Percentiles rank a stretch among this genome's conserved stretches.
These are phyloP conservation scores for Echinosophora koreensis DNA, from an alignment of 306 rosid species.

Conservation along the genomic window DNA sequence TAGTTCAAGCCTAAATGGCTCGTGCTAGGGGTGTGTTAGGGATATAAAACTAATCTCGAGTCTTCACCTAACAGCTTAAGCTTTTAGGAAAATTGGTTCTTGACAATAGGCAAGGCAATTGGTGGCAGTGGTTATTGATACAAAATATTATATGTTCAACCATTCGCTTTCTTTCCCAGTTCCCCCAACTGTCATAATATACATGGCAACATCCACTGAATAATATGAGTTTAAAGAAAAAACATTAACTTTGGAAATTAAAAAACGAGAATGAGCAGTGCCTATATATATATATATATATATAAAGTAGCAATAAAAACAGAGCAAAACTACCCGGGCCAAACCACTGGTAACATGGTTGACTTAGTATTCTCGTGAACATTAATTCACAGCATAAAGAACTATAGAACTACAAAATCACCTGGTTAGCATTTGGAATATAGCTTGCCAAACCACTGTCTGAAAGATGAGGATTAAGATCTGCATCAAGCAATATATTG, in stretches of 20 bases:
- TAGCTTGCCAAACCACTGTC: conserved; percentile 82
- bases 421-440: conserved; percentile 79
- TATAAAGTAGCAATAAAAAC: neutral
- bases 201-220: neutral
- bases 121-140: conserved; percentile 4
- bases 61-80: neutral
- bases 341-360: neutral
- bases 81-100: neutral
- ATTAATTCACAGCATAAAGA: conserved; percentile 9
- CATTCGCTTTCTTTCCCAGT: conserved; percentile 14
- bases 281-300: neutral
- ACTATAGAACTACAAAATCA: conserved; percentile 42
- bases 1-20: neutral
- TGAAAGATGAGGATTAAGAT: conserved; percentile 93
- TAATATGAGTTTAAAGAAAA: conserved; percentile 12
- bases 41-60: neutral
- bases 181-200: conserved; percentile 7
- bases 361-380: neutral
- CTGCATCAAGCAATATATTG: conserved; percentile 87
- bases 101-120: neutral
- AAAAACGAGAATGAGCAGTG: conserved; percentile 19
- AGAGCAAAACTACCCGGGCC: neutral
- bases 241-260: conserved; percentile 1
- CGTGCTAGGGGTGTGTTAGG: neutral
- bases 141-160: neutral